Evolutionary conservation across 2,329 filamentous ascomycete genomes (phyloP).

Genomic region (Cryphonectria radicalis): DNA sequence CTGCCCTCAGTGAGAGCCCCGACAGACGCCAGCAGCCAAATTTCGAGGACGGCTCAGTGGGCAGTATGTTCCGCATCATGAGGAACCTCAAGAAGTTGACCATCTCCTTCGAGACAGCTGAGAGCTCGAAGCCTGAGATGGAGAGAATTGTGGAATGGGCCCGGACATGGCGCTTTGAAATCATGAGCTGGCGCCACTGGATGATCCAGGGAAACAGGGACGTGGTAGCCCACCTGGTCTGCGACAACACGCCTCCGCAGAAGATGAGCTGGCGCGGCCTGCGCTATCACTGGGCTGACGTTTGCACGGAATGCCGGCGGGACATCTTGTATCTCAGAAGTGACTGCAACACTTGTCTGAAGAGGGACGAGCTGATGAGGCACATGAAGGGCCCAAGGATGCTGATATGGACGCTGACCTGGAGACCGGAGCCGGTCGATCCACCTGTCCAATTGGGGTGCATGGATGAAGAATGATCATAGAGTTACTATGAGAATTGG

Average conservation of each 20-base stretch:
- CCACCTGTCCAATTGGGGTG: not conserved
- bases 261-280: slow-evolving; percentile 23
- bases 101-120: slow-evolving; percentile 24
- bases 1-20: not conserved
- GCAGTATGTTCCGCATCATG: slow-evolving; percentile 13
- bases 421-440: slow-evolving; percentile 2
- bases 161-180: slow-evolving; percentile 18
- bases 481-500: too few species aligned
- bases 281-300: slow-evolving; percentile 6
- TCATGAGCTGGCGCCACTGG: slow-evolving; percentile 21
- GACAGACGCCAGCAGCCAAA: not conserved
- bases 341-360: not conserved
- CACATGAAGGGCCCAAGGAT: slow-evolving; percentile 9
- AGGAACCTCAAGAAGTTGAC: slow-evolving; percentile 20
- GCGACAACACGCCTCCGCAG: not conserved
- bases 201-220: not conserved
- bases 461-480: too few species aligned
- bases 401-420: slow-evolving; percentile 18
- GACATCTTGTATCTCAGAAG: too few species aligned
- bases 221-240: not conserved
- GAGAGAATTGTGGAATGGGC: slow-evolving; percentile 21
- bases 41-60: not conserved
- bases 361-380: not conserved
- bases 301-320: not conserved
- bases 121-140: slow-evolving; percentile 19